Conservation (phyloP, 1,284 basidiomycete genomes). For the Amylostereum areolatum region DNA sequence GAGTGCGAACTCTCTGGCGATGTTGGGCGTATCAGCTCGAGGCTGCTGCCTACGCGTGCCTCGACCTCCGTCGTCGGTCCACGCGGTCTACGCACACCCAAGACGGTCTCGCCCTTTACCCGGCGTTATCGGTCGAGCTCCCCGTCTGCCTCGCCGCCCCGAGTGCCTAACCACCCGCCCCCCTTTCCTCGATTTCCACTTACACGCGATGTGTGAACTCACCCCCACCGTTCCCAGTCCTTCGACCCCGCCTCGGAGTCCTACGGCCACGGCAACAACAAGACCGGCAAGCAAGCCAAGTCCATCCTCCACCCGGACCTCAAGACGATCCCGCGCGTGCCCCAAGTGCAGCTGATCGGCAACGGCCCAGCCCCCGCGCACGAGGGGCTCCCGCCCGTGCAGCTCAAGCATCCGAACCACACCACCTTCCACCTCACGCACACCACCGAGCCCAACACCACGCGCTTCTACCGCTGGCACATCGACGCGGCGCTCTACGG, state of each 20-base stretch:
- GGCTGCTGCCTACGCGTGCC: background rate
- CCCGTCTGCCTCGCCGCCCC: too few species aligned
- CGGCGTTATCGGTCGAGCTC: too few species aligned
- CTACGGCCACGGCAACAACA: conserved; percentile 84
- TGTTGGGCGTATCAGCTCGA: background rate
- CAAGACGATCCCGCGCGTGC: conserved; percentile 81
- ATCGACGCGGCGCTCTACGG: conserved; percentile 92
- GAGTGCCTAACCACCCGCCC: too few species aligned
- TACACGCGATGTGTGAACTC: too few species aligned
- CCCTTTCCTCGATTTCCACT: too few species aligned
- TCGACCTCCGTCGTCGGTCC: background rate
- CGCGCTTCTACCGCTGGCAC: conserved; percentile 91
- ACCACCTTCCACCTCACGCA: conserved; percentile 84
- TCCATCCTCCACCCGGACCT: conserved; percentile 82
- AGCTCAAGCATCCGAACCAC: conserved; percentile 79
- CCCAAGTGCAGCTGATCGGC: conserved; percentile 84
- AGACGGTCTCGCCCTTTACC: too few species aligned
- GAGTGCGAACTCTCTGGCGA: background rate
- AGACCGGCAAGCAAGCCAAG: conserved; percentile 54
- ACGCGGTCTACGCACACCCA: too few species aligned
- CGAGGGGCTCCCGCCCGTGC: conserved; percentile 69
- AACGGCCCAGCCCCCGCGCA: conserved; percentile 71
- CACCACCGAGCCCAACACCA: conserved; percentile 60
- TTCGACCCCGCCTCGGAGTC: conserved; percentile 70
- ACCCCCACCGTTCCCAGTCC: conserved; percentile 40